A percentile compares a stretch with the other conserved stretches of the same genome.
Evolutionary conservation across 805 yeast genomes (phyloP).

Genomic region (Monosporozyma unispora): DNA sequence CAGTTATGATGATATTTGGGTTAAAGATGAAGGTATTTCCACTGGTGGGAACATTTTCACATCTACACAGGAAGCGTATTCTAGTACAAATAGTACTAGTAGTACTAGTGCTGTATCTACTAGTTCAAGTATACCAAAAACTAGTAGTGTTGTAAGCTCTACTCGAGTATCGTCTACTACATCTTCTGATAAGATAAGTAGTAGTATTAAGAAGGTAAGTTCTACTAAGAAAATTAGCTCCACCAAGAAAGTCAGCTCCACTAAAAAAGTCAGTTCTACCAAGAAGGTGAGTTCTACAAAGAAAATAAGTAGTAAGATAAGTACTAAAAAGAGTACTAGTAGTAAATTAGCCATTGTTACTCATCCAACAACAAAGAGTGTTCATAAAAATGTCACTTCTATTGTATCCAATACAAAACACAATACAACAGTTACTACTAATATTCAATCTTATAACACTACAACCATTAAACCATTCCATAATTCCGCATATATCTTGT

Average conservation of each 20-base stretch:
- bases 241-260: not conserved
- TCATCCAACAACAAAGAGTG: not conserved
- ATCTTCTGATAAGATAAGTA: not conserved
- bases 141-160: not conserved
- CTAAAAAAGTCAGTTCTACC: constrained; percentile 1
- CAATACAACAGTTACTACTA: not conserved
- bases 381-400: not conserved
- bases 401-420: not conserved
- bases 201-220: not conserved
- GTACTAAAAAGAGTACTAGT: not conserved
- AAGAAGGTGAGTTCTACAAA: not conserved
- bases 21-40: constrained; percentile 17
- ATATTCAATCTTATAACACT: not conserved
- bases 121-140: not conserved
- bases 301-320: not conserved
- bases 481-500: not conserved
- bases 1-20: constrained; percentile 40
- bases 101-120: not conserved
- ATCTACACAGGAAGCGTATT: not conserved
- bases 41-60: constrained; percentile 28
- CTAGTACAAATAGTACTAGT: too few relatives aligned
- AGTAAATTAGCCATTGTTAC: not conserved
- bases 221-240: constrained; percentile 3
- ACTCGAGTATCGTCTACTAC: not conserved
- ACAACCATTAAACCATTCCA: not conserved